These are phyloP conservation scores for Thelephora aurantiotincta DNA, from an alignment of 768 basidiomycete genomes.

Conservation along the genomic window DNA sequence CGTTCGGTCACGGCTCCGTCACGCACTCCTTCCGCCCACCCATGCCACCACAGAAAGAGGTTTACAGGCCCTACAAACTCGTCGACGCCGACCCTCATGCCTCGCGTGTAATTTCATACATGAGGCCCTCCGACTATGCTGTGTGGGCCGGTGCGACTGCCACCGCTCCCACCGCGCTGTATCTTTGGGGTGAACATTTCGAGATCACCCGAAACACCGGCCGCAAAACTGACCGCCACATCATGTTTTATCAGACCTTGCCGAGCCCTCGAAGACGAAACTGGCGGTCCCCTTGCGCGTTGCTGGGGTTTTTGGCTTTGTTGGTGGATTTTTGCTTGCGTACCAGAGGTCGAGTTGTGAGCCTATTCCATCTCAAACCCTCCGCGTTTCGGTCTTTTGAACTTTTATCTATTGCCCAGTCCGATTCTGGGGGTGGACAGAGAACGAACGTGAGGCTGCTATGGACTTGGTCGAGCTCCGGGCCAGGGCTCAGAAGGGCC, in stretches of 20 bases:
- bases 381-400: conserved; percentile 4
- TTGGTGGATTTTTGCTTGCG: conserved; percentile 84
- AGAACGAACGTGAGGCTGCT: conserved; percentile 74
- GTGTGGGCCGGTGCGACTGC: conserved; percentile 70
- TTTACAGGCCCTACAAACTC: conserved; percentile 67
- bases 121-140: conserved; percentile 79
- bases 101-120: conserved; percentile 74
- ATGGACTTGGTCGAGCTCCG: conserved; percentile 69
- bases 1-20: conserved; percentile 4
- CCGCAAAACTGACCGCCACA: not conserved
- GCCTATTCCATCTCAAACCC: conserved; percentile 17
- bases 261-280: conserved; percentile 26
- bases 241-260: conserved; percentile 22
- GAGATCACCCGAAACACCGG: not conserved
- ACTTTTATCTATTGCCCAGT: conserved; percentile 25
- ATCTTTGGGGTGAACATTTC: conserved; percentile 60
- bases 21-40: conserved; percentile 4
- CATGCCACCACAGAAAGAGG: conserved; percentile 39
- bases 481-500: conserved; percentile 59
- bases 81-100: conserved; percentile 92
- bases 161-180: conserved; percentile 69
- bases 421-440: conserved; percentile 93
- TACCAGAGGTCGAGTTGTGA: conserved; percentile 83
- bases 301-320: conserved; percentile 69
- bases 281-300: conserved; percentile 30